phyloP scores from a whole-genome alignment of 768 basidiomycete species.

The Phaeotremella fagi region DNA sequence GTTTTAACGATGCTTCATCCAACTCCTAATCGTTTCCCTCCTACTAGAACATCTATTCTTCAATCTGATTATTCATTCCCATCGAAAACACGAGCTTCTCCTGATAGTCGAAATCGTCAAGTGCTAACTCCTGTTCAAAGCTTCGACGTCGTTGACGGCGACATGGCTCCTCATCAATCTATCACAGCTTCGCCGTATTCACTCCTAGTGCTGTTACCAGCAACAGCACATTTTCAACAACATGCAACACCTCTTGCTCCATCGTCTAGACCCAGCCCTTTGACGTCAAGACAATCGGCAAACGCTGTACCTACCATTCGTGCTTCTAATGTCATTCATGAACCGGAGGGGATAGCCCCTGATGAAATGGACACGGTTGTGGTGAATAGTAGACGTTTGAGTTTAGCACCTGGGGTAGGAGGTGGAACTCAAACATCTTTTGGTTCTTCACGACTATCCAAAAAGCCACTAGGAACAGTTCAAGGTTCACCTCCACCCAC shows the following conservation, averaged over 20 bases:
- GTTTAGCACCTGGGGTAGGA: constrained; percentile 35
- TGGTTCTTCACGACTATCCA: neutral
- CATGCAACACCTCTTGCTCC: constrained; percentile 10
- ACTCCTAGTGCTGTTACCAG: constrained; percentile 29
- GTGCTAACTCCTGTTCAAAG: neutral
- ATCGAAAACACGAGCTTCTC: neutral
- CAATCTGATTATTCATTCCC: neutral
- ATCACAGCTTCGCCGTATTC: constrained; percentile 6
- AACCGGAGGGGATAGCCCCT: neutral
- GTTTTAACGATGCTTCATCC: neutral
- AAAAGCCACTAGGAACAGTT: neutral
- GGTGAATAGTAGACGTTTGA: constrained; percentile 20
- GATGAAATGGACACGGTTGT: constrained; percentile 12
- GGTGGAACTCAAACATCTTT: constrained; percentile 18
- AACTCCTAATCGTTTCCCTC: neutral
- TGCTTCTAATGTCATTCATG: neutral
- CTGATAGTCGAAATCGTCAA: neutral
- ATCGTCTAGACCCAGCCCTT: constrained; percentile 10
- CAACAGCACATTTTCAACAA: constrained; percentile 21
- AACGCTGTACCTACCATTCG: constrained; percentile 13
- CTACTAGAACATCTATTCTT: neutral
- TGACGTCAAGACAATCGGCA: constrained; percentile 20
- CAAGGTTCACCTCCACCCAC: constrained; percentile 1
- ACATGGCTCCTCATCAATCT: neutral
- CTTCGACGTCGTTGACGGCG: neutral